Evolutionary conservation across 495 filamentous ascomycete species (phyloP).

Genomic region (Parathielavia hyrcaniae): DNA sequence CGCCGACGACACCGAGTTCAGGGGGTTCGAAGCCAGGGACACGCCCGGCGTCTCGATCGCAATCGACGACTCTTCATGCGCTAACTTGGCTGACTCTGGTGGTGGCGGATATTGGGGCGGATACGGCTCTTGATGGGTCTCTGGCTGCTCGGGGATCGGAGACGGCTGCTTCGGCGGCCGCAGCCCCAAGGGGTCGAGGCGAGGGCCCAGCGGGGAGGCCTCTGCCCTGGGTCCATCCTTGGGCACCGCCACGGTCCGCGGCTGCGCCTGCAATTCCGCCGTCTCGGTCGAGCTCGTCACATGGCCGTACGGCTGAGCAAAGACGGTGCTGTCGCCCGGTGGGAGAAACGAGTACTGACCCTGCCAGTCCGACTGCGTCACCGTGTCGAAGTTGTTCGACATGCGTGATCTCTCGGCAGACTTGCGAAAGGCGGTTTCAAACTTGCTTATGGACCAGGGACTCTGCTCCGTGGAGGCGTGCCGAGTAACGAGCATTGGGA

Average conservation of each 20-base stretch:
- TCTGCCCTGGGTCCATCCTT: slow-evolving; percentile 34
- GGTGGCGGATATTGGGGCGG: no score
- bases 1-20: slow-evolving; percentile 39
- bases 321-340: slow-evolving; percentile 45
- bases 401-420: slow-evolving; percentile 50
- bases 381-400: slow-evolving; percentile 52
- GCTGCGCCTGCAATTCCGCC: slow-evolving; percentile 40
- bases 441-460: slow-evolving; percentile 54
- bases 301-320: slow-evolving; percentile 47
- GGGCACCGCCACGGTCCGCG: slow-evolving; percentile 35
- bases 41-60: slow-evolving; percentile 39
- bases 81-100: slow-evolving; percentile 36
- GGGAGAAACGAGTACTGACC: slow-evolving; percentile 52
- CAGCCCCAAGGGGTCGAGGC: slow-evolving; percentile 43
- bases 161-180: slow-evolving; percentile 41
- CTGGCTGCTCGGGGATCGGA: slow-evolving; percentile 37
- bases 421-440: slow-evolving; percentile 48
- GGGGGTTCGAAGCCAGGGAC: slow-evolving; percentile 38
- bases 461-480: slow-evolving; percentile 51
- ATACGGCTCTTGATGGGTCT: slow-evolving; percentile 35
- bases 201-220: slow-evolving; percentile 36
- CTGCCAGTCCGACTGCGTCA: slow-evolving; percentile 56
- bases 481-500: slow-evolving; percentile 57
- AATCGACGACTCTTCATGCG: slow-evolving; percentile 41
- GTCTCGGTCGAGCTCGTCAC: slow-evolving; percentile 37